Conservation (phyloP, 768 basidiomycete species). For the Leccinum subgranulosum region DNA sequence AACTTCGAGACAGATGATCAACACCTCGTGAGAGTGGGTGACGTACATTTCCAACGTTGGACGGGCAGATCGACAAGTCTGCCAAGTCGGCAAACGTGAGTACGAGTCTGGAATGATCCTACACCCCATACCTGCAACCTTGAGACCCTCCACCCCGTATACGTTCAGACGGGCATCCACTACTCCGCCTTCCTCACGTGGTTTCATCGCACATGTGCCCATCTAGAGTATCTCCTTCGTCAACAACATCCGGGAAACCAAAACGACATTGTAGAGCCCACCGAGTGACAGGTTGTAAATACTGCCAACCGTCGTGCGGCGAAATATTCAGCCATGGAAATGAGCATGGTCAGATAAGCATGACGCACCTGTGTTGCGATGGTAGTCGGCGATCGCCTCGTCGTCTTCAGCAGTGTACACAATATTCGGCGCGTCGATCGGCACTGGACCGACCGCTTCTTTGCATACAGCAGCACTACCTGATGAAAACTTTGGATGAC, state of each 20-base stretch:
- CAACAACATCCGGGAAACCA: neutral
- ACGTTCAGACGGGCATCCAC: slow-evolving; percentile 13
- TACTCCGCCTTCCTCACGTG: slow-evolving; percentile 5
- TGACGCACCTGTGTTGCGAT: neutral
- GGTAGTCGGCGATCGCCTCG: neutral
- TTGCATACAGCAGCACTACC: slow-evolving; percentile 28
- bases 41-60: slow-evolving; percentile 9
- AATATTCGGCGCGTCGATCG: neutral
- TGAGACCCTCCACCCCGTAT: slow-evolving; percentile 9
- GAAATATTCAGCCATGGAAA: neutral
- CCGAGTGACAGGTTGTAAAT: neutral
- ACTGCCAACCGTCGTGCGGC: neutral
- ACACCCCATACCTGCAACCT: slow-evolving; percentile 10
- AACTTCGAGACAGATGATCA: neutral
- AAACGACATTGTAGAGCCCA: neutral
- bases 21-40: too few relatives aligned
- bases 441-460: slow-evolving; percentile 17
- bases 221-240: neutral
- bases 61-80: slow-evolving; percentile 4
- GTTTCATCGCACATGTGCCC: slow-evolving; percentile 66
- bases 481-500: slow-evolving; percentile 29
- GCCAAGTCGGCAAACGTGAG: neutral
- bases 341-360: neutral
- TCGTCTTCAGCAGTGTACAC: neutral
- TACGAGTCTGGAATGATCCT: neutral